Evolutionary conservation across 2,329 filamentous ascomycete species (phyloP), one percentile per base, ranked within the genome.

Genomic region (Daldinia sp.): DNA sequence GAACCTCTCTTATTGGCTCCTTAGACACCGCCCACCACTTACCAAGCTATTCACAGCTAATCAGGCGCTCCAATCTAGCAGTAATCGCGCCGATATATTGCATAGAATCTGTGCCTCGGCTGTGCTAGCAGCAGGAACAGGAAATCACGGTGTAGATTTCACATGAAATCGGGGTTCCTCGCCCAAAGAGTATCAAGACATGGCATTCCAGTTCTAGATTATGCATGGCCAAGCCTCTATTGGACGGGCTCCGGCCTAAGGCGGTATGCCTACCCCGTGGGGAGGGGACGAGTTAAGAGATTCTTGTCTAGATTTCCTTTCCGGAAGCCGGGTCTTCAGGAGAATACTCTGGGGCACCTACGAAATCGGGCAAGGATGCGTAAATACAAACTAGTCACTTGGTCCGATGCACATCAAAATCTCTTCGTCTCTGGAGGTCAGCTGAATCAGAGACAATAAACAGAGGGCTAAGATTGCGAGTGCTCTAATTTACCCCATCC

Each of bases 1-100:
- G 15, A 52, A 47, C 7, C 8, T 27, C 27, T 45, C 52, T 43
- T 13, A 66, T 66, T 66, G 64, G 63, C 19, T 60, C n/a, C 39
- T 27, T 17, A 21, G n/a, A 19, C 43, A 27, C 25, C 43, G 5
- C 32, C 48, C 29, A 21, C 19, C 49, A 19, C 50, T 43, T 39
- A 43, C 39, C 45, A 32, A 35, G 11, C 29, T 21, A 39, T 30
- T 21, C 30, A 49, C 21, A 35, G 25, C 51, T 51, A 37, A 63
- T 61, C 57, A 58, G 25, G 13, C 21, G 35, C 34, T 39, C 17
- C 11, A 35, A 58, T 56, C 35, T 57, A 11, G 43, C 30, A 55
- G 4, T 19, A 58, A 52, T 64, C 17, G 10, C 50, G 27, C 57
- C 57, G 57, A 66, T 47, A 58, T 56, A 29, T 37, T 55, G 27